phyloP scores from a whole-genome alignment of 2,329 filamentous ascomycete species.

The Claviceps fusiformis region DNA sequence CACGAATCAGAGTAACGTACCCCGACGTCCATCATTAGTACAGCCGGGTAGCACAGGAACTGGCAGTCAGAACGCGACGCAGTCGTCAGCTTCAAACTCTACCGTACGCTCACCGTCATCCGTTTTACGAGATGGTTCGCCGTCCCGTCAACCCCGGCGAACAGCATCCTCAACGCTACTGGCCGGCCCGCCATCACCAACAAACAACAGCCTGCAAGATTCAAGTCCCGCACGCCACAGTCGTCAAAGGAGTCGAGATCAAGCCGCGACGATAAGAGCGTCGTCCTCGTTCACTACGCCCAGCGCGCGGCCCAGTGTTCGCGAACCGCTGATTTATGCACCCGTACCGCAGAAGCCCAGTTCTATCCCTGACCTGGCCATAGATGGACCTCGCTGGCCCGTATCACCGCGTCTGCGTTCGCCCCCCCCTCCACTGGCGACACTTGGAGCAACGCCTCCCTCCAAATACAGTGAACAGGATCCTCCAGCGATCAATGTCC shows the following conservation, averaged over 20 bases:
- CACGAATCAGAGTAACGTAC: neutral
- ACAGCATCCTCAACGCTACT: constrained; percentile 22
- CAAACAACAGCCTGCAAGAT: constrained; percentile 53
- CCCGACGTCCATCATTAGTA: constrained; percentile 1
- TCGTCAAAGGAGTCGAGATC: constrained; percentile 40
- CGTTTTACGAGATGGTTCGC: constrained; percentile 34
- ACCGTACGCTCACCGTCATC: constrained; percentile 22
- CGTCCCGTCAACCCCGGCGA: constrained; percentile 25
- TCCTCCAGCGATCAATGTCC: constrained; percentile 37
- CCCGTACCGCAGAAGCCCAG: constrained; percentile 51
- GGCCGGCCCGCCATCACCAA: constrained; percentile 37
- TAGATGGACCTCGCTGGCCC: constrained; percentile 57
- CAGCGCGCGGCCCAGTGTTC: constrained; percentile 43
- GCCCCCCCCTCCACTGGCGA: constrained; percentile 48
- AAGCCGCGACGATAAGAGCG: constrained; percentile 50
- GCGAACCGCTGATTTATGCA: constrained; percentile 48
- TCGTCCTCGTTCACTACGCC: constrained; percentile 57
- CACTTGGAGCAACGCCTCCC: constrained; percentile 28
- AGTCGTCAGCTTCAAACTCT: constrained; percentile 24
- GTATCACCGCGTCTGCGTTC: constrained; percentile 65
- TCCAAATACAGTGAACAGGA: constrained; percentile 35
- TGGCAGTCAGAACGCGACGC: constrained; percentile 20
- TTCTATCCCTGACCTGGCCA: constrained; percentile 30
- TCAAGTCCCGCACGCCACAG: constrained; percentile 45
- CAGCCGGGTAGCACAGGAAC: constrained; percentile 10